Conservation (phyloP, 176 grass and related monocot genomes). For the Paspalum notatum region DNA sequence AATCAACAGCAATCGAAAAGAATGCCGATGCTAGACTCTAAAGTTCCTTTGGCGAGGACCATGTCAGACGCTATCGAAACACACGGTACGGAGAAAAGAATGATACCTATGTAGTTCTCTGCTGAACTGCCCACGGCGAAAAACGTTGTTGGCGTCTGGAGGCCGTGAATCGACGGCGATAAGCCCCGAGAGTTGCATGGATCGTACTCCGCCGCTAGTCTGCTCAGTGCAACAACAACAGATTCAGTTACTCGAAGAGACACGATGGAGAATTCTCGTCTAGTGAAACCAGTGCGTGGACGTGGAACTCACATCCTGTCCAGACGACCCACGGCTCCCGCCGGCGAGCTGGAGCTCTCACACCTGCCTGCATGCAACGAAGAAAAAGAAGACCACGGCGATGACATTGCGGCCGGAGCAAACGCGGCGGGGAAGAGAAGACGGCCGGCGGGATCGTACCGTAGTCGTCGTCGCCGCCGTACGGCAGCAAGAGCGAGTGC, state of each 20-base stretch:
- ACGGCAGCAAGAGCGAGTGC: conserved; percentile 33
- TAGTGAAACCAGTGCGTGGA: background rate
- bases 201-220: conserved; percentile 34
- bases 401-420: background rate
- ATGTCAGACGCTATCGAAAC: no score
- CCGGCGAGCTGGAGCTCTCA: conserved; percentile 35
- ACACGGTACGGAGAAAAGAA: background rate
- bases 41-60: no score
- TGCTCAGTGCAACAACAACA: background rate
- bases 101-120: conserved; percentile 37
- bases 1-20: background rate
- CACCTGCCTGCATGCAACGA: conserved; percentile 44
- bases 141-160: conserved; percentile 24
- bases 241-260: background rate
- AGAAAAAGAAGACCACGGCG: background rate
- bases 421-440: background rate
- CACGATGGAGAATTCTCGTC: background rate
- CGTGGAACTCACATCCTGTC: conserved; percentile 52
- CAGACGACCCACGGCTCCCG: conserved; percentile 26
- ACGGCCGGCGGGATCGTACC: conserved; percentile 2
- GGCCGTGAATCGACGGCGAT: conserved; percentile 30
- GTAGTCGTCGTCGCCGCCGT: conserved; percentile 40
- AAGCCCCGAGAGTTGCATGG: conserved; percentile 31
- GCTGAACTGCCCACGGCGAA: conserved; percentile 28
- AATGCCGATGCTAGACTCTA: no score